Evolutionary conservation across 331 rosid genomes (phyloP).

Genomic region (Telfairia occidentalis): DNA sequence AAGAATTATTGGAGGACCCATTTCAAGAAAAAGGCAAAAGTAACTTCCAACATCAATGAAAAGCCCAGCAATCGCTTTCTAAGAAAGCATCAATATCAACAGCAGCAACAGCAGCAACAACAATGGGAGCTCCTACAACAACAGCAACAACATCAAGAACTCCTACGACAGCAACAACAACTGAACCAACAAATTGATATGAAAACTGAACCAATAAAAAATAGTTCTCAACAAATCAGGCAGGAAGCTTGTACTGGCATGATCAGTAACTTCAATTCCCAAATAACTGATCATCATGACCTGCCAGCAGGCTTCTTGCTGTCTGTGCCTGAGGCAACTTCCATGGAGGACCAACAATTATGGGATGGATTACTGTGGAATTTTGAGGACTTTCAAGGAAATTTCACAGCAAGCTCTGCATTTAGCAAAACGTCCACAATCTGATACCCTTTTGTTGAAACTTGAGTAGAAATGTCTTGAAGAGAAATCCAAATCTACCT

Average conservation of each 20-base stretch:
- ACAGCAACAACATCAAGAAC: constrained; percentile 6
- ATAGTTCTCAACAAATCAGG: constrained; percentile 22
- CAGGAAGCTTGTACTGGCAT: constrained; percentile 17
- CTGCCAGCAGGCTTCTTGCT: constrained; percentile 21
- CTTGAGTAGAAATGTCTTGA: no score
- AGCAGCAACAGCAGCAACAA: constrained; percentile 25
- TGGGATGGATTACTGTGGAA: constrained; percentile 83
- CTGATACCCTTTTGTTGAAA: constrained; percentile 51
- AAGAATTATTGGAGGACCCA: constrained; percentile 97
- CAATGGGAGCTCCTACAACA: constrained; percentile 7
- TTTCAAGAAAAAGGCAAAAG: constrained; percentile 67
- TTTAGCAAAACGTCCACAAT: constrained; percentile 40
- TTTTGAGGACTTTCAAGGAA: constrained; percentile 53
- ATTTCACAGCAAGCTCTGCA: constrained; percentile 28
- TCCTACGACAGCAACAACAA: constrained; percentile 15
- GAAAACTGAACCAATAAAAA: constrained; percentile 15
- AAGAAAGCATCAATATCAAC: constrained; percentile 36
- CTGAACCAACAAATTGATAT: constrained; percentile 34
- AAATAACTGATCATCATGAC: constrained; percentile 4
- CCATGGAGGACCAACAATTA: constrained; percentile 37
- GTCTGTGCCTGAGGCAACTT: constrained; percentile 35
- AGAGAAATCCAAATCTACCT: background rate
- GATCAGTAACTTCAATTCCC: background rate
- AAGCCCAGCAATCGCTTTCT: constrained; percentile 43
- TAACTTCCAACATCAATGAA: constrained; percentile 26